Percentiles rank a stretch among this genome's conserved stretches.
phyloP scores from a whole-genome alignment of 108 stramenopile species.

The Pseudonitzschia multiseries region DNA sequence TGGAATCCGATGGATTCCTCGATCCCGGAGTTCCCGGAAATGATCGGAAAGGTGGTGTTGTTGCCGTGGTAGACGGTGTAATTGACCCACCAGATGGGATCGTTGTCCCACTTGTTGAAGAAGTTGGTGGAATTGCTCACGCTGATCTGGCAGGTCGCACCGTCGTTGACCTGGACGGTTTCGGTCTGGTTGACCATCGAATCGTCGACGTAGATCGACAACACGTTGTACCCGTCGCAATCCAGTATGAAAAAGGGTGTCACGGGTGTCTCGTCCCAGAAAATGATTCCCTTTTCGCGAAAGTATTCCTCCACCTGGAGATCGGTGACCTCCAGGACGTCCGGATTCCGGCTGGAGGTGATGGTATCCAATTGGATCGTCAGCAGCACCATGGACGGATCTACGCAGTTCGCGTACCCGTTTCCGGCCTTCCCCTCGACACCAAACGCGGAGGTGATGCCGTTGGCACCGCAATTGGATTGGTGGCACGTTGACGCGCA shows the following conservation, averaged over 20 bases:
- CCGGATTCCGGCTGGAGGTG: not conserved
- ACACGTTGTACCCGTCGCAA: not conserved
- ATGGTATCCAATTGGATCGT: not conserved
- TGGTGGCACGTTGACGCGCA: not conserved
- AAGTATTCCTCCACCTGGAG: not conserved
- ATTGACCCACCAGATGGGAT: conserved; percentile 3
- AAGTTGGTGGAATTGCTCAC: not conserved
- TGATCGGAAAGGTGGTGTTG: not conserved
- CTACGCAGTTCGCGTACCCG: not conserved
- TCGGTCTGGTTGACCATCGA: not conserved
- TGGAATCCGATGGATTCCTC: not conserved
- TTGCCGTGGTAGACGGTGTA: not conserved
- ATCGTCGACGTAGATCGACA: conserved; percentile 1
- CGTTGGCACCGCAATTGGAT: not conserved
- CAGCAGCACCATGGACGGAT: not conserved
- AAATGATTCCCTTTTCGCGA: not conserved
- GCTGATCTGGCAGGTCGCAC: not conserved
- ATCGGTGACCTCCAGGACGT: not conserved
- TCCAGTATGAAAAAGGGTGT: conserved; percentile 2
- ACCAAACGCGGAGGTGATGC: not conserved
- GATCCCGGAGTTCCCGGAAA: not conserved
- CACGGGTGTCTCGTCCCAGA: not conserved
- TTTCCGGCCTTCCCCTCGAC: not conserved
- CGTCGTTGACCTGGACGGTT: not conserved
- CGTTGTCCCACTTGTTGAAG: conserved; percentile 2